A percentile compares a stretch with the other conserved stretches of the same genome.
Evolutionary conservation across 805 yeast genomes (phyloP).

Genomic region (Ascoidea rubescens): DNA sequence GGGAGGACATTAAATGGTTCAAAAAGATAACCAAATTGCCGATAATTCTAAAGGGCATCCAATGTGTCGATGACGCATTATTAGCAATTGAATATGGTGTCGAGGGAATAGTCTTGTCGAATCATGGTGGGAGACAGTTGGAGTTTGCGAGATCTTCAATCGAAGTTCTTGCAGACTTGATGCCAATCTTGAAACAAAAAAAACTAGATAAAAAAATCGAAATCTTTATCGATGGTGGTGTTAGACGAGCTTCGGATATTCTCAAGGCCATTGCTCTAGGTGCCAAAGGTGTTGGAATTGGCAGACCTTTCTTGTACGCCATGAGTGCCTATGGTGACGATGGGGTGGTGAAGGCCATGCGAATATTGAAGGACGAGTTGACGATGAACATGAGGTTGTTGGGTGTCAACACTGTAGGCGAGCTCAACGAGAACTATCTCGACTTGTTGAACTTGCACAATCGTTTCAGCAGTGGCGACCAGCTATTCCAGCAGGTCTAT

Average conservation of each 20-base stretch:
- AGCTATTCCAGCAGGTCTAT: slow-evolving; percentile 40
- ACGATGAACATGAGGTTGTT: slow-evolving; percentile 68
- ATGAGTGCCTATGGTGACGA: slow-evolving; percentile 49
- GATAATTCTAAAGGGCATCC: slow-evolving; percentile 71
- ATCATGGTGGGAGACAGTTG: slow-evolving; percentile 84
- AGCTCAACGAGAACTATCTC: slow-evolving; percentile 46
- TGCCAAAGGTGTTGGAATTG: slow-evolving; percentile 59
- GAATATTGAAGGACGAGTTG: slow-evolving; percentile 54
- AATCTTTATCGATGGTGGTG: slow-evolving; percentile 55
- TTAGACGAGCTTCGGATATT: slow-evolving; percentile 54
- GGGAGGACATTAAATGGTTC: slow-evolving; percentile 53
- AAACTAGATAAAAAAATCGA: slow-evolving; percentile 37
- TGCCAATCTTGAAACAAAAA: slow-evolving; percentile 32
- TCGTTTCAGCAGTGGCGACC: slow-evolving; percentile 32
- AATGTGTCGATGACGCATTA: slow-evolving; percentile 65
- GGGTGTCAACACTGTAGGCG: slow-evolving; percentile 50
- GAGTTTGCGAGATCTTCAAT: slow-evolving; percentile 74
- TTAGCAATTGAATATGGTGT: slow-evolving; percentile 59
- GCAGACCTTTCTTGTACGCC: slow-evolving; percentile 54
- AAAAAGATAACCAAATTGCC: slow-evolving; percentile 46
- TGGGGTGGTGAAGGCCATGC: slow-evolving; percentile 47
- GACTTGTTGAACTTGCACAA: slow-evolving; percentile 36
- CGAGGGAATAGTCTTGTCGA: slow-evolving; percentile 71
- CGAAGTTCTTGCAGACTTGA: slow-evolving; percentile 58
- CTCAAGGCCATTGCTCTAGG: slow-evolving; percentile 56